Evolutionary conservation across 1,284 basidiomycete species (phyloP), one percentile per base, ranked within the genome.

Genomic region (Ustilago sp.): DNA sequence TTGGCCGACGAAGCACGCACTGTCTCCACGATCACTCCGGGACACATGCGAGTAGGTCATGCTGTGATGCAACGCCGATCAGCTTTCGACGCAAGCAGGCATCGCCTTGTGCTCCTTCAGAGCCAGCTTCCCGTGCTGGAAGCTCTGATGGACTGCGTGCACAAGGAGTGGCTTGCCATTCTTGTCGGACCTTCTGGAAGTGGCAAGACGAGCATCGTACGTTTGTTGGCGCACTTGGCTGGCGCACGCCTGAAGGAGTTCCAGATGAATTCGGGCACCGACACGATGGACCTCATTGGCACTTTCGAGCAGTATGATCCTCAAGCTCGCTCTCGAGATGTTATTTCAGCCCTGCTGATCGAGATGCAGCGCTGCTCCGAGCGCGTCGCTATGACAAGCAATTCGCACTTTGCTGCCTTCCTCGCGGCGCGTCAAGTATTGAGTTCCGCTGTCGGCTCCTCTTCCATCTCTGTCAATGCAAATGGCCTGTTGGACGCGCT

Each of bases 221-320:
- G 91, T 54, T 88, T 89, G 9, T 86, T 97, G 53, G 94, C 96
- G 23, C 87, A 90, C 56, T 87, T 92, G 36, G 90, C 90, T 41
- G 95, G 95, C 19, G 89, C 90, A 55, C 66, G 85, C 17, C 88
- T 98, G 0, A 89, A 90, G 51, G 93, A 94, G 84, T 89, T 98
- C 54, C 89, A 91, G 28, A 89, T 98, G 86, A 96, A 93, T 85
- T 91, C 90, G 54, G 92, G 94, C 8, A 94, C 94, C 17, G 97
- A 99, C 85, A 94, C 95, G 1, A 92, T 92, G 83, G 97, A 99
- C 86, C 92, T 99, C 41, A 88, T 99, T 45, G 97, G 97, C 54
- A 93, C 93, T 78, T 99, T 98, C 83, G 97, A 99, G 87, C 97
- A 99, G 87, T 91, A 82, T 54, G 85, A 87, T 58, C 81, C 83